Base-by-base conservation (phyloP, 148 eudicot species). In the Rhododendron ovatum region DNA sequence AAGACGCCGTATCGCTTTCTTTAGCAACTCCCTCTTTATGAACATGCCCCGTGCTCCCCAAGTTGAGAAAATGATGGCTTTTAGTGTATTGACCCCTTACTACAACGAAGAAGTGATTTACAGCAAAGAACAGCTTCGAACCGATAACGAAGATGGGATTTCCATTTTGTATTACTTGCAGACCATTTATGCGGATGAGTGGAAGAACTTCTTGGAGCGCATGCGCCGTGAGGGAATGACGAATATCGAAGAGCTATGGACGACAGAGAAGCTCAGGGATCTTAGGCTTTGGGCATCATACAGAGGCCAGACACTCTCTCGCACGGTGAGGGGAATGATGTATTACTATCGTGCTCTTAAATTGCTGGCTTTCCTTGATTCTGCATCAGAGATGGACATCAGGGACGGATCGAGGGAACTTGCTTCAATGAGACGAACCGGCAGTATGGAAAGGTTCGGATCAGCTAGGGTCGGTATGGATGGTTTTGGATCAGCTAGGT, bases 271-370 rank as follows among this genome's bases (percentile, higher is more conserved):
- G 89, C 87, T 93, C 12, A 90, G 91, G 84, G 95, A 95, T 67
- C 95, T 95, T 63, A 90, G 96, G 84, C 94, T 92, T 84, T 96
- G 99, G 99, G 98, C 98, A 61, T 96, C 99, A 2, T 94, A 91
- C 87, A 91, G 99, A 90, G 99, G 99, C 30, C 99, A 96, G 90
- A 96, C 99, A 37, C 98, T 96, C 48, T 83, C 96, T 22, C 95
- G 99, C 51, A 95, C 99, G 2, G 98, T 96, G 47, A 95, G 99
- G 90, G 99, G 99, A 78, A 96, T 96, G 99, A 96, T 96, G 99
- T 96, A 96, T 71, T 94, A 96, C 88, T 93, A 95, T 87, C 95
- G 97, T 43, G 98, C 99, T 88, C 96, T 96, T 43, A 92, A 95
- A 87, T 92, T 96, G 98, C 89, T 95, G 85, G 98, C 99, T 84